Evolutionary conservation across 169 alveolate species (phyloP), one percentile per base, ranked within the genome.

Genomic region (Plasmodium malariae): DNA sequence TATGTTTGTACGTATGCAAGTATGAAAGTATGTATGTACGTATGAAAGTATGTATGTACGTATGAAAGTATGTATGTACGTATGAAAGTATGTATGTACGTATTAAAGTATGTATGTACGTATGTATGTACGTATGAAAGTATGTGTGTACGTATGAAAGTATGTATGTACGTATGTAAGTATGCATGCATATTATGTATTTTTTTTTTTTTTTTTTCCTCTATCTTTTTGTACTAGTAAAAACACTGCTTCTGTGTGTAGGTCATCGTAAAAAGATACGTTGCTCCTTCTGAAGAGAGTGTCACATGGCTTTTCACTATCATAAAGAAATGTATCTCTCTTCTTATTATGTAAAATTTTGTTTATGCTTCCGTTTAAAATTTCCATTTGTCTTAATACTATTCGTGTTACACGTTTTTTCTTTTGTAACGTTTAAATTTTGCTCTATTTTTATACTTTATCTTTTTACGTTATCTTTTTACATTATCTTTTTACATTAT

Each of bases 231-330:
- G 14, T 76, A 76, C 89, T 69, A 76, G 62, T 76, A 76, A 76
- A 48, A 19, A 69, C 68, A 76, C 36, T 69, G 89, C 89, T 69
- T 76, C 89, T 30, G 89, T 76, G 26, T 55, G 26, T 14, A 63
- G 51, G 37, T 76, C 89, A 17, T 76, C 76, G 28, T 76, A 76
- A 57, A 76, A 76, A 36, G 78, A 76, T 49, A 63, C 78, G 14
- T 30, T 3, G 65, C 40, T 62, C 26, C 45, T 62, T 67, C 89
- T 62, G 89, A 76, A 76, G 26, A 76, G 67, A 30, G 89, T 62
- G 6, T 40, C 37, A 62, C 5, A 62, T 26, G 74, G 74, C 21
- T 48, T 55, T 73, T 45, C 74, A 45, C 32, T 49, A 63, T 60
- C 67, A 55, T 48, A 36, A 45, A 36, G 37, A 34, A 62, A 51